A percentile compares a stretch with the other conserved stretches of the same genome.
These are phyloP conservation scores for Globisporangium spiculum DNA, from an alignment of 352 stramenopile genomes.

Conservation along the genomic window DNA sequence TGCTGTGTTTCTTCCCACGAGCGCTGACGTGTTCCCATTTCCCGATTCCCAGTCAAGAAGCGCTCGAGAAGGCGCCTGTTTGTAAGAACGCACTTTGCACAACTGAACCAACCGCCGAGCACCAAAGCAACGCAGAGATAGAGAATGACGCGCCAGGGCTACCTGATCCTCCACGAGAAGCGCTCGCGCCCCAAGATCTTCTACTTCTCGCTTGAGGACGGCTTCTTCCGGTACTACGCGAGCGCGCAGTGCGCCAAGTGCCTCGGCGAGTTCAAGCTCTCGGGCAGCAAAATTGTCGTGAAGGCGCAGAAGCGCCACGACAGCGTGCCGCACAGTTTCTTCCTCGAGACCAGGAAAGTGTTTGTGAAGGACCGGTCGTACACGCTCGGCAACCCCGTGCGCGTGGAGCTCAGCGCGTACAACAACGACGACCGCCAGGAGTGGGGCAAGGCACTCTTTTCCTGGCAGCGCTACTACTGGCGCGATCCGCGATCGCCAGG, in stretches of 20 bases:
- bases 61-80: neutral
- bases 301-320: slow-evolving; percentile 76
- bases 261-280: slow-evolving; percentile 69
- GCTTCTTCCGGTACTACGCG: slow-evolving; percentile 72
- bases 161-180: slow-evolving; percentile 77
- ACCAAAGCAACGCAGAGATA: neutral
- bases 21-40: neutral
- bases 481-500: slow-evolving; percentile 40
- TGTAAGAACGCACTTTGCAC: neutral
- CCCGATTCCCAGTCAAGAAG: neutral
- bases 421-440: slow-evolving; percentile 70
- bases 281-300: slow-evolving; percentile 78
- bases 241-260: slow-evolving; percentile 31
- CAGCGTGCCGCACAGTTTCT: slow-evolving; percentile 74
- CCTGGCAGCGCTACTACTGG: slow-evolving; percentile 88
- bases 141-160: slow-evolving; percentile 71
- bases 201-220: slow-evolving; percentile 82
- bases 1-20: neutral
- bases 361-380: slow-evolving; percentile 86
- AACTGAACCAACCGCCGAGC: neutral
- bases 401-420: slow-evolving; percentile 63
- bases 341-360: slow-evolving; percentile 78
- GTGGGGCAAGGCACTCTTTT: slow-evolving; percentile 84
- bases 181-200: slow-evolving; percentile 39
- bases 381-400: slow-evolving; percentile 58